Evolutionary conservation across 2,329 filamentous ascomycete genomes (phyloP).

Genomic region (Calonectria hawksworthii): DNA sequence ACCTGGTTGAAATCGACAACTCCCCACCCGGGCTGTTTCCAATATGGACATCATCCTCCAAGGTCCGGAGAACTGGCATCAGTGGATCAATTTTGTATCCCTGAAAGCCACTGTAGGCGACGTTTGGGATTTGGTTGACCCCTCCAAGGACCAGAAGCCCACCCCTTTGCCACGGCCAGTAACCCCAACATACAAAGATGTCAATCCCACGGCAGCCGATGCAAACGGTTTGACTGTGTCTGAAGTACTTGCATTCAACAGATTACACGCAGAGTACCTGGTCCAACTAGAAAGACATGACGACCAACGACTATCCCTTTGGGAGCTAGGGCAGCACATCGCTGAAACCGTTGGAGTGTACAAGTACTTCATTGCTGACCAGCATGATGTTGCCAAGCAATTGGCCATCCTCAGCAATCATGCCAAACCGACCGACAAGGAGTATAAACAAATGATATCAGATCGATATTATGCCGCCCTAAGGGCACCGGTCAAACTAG

Average conservation of each 20-base stretch:
- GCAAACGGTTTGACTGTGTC: not conserved
- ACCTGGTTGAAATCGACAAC: too few relatives aligned
- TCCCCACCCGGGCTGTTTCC: too few relatives aligned
- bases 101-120: not conserved
- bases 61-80: not conserved
- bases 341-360: not conserved
- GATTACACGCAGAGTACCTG: not conserved
- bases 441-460: not conserved
- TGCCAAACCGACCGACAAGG: not conserved
- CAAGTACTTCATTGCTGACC: not conserved
- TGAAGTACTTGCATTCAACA: not conserved
- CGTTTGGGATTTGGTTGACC: not conserved
- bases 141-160: not conserved
- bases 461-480: not conserved
- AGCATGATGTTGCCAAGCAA: not conserved
- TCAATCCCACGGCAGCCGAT: not conserved
- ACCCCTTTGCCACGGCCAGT: not conserved
- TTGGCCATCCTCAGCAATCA: not conserved
- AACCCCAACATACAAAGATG: not conserved
- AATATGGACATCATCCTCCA: not conserved
- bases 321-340: not conserved
- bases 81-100: not conserved
- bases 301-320: not conserved
- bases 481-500: too few relatives aligned
- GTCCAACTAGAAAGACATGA: not conserved